phyloP scores from a whole-genome alignment of 768 basidiomycete genomes.

The Gelatoporia subvermispora region DNA sequence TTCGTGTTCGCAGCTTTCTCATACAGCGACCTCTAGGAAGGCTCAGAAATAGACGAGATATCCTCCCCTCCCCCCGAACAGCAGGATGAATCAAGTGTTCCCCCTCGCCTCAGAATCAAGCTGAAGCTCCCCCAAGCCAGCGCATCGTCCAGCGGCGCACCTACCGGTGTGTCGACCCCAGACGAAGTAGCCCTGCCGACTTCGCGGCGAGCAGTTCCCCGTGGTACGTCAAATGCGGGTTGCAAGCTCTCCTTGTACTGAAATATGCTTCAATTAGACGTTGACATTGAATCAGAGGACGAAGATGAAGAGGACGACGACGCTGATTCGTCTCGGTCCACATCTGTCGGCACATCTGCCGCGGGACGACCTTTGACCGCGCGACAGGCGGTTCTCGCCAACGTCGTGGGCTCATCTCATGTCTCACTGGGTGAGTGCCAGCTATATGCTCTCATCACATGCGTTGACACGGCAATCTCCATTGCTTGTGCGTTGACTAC shows the following conservation, averaged over 20 bases:
- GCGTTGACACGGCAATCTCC: not conserved
- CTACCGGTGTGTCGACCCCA: slow-evolving; percentile 15
- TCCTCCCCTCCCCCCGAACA: slow-evolving; percentile 12
- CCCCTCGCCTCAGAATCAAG: slow-evolving; percentile 54
- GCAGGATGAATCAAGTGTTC: slow-evolving; percentile 10
- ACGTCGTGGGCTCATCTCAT: slow-evolving; percentile 63
- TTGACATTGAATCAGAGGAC: slow-evolving; percentile 40
- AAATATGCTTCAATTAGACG: slow-evolving; percentile 18
- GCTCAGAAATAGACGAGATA: slow-evolving; percentile 29
- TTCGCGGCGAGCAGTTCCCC: slow-evolving; percentile 12
- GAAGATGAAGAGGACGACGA: slow-evolving; percentile 33
- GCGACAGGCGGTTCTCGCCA: slow-evolving; percentile 67
- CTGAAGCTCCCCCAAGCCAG: slow-evolving; percentile 43
- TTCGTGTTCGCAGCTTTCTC: too few relatives aligned
- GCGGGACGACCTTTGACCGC: slow-evolving; percentile 31
- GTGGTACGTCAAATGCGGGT: slow-evolving; percentile 7
- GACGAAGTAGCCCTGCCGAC: slow-evolving; percentile 10
- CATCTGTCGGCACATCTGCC: slow-evolving; percentile 21
- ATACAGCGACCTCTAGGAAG: slow-evolving; percentile 15
- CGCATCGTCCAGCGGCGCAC: slow-evolving; percentile 4
- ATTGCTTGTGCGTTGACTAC: not conserved
- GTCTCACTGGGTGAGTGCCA: slow-evolving; percentile 51
- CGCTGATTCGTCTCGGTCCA: slow-evolving; percentile 24
- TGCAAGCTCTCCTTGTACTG: not conserved
- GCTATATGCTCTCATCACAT: not conserved